phyloP scores from a whole-genome alignment of 176 grass and related monocot genomes.

The Poa pratensis region DNA sequence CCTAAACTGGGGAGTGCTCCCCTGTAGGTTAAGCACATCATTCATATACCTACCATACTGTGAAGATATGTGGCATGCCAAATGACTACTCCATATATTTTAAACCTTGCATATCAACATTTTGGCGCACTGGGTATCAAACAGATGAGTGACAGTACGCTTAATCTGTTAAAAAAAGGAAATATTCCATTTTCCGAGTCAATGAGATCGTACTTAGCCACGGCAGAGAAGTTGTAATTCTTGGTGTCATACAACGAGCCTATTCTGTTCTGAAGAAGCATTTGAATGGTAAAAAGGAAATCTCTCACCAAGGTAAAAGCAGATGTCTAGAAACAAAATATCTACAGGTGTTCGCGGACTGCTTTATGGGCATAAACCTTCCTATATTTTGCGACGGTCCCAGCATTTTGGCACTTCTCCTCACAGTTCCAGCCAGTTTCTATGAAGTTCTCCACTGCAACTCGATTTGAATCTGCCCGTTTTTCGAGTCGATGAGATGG shows the following conservation, averaged over 20 bases:
- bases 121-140: too few relatives aligned
- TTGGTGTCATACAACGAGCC: neutral
- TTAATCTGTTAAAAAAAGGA: too few relatives aligned
- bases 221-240: neutral
- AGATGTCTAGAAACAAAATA: conserved; percentile 39
- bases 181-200: too few relatives aligned
- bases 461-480: conserved; percentile 87
- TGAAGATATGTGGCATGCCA: too few relatives aligned
- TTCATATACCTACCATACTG: too few relatives aligned
- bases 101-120: too few relatives aligned
- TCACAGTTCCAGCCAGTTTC: conserved; percentile 17
- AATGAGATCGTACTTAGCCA: too few relatives aligned
- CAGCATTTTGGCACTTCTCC: conserved; percentile 5
- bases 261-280: neutral
- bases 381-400: conserved; percentile 14
- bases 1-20: too few relatives aligned
- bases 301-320: conserved; percentile 14
- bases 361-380: conserved; percentile 28
- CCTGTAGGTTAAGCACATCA: too few relatives aligned
- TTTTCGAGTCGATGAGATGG: conserved; percentile 92
- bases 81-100: too few relatives aligned
- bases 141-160: too few relatives aligned
- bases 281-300: conserved; percentile 31
- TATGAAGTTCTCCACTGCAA: conserved; percentile 91
- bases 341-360: conserved; percentile 40